Conservation (phyloP, 257 asterid species). For the Lavandula angustifolia region DNA sequence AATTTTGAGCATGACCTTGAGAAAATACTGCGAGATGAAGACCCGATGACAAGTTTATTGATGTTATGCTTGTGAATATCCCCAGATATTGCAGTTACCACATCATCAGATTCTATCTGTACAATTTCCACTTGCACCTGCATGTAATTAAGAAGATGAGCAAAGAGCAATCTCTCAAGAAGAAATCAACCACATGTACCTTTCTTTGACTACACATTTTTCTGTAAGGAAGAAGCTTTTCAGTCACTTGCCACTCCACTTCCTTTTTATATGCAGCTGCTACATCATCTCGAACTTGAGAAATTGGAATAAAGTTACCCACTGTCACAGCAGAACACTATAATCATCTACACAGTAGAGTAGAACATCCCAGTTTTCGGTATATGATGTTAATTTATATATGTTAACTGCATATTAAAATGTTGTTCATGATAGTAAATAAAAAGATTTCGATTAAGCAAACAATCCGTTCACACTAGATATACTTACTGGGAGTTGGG, state of each 20-base stretch:
- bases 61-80: conserved; percentile 46
- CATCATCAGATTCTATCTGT: conserved; percentile 81
- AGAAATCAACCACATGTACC: conserved; percentile 39
- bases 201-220: conserved; percentile 55
- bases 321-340: conserved; percentile 40
- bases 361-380: too few relatives aligned
- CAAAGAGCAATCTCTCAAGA: background rate
- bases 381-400: too few relatives aligned
- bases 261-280: conserved; percentile 73
- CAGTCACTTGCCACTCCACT: conserved; percentile 60
- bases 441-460: too few relatives aligned
- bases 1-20: conserved; percentile 52
- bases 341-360: conserved; percentile 17
- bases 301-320: conserved; percentile 71
- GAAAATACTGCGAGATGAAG: conserved; percentile 67
- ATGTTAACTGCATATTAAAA: background rate
- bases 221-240: conserved; percentile 73
- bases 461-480: too few relatives aligned
- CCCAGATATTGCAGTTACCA: conserved; percentile 50
- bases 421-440: too few relatives aligned
- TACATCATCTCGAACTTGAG: conserved; percentile 78
- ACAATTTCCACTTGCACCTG: conserved; percentile 73
- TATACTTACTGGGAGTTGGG: conserved; percentile 83
- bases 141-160: conserved; percentile 13
- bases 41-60: conserved; percentile 70